Conservation (phyloP, 441 rosid genomes). For the Gossypium schwendimanii region DNA sequence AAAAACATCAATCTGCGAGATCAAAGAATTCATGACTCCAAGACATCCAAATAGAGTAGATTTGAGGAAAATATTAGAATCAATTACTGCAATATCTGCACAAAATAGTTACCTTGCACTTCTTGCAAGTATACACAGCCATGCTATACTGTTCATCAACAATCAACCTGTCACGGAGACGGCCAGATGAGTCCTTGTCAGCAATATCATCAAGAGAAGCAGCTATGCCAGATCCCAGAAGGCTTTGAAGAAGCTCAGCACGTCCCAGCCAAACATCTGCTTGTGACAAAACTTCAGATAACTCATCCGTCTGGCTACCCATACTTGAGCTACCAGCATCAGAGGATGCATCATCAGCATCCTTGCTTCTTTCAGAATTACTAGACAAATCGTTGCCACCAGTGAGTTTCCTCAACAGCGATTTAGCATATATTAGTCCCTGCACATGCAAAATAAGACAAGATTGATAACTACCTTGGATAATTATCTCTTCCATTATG, state of each 20-base stretch:
- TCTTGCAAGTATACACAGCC: constrained; percentile 97
- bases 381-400: constrained; percentile 53
- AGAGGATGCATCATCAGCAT: constrained; percentile 79
- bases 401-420: constrained; percentile 68
- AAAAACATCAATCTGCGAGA: constrained; percentile 79
- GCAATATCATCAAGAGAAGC: constrained; percentile 95
- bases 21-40: constrained; percentile 15
- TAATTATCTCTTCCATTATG: not conserved
- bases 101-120: constrained; percentile 78
- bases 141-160: constrained; percentile 91
- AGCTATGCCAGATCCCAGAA: constrained; percentile 93
- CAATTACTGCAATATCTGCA: constrained; percentile 16
- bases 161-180: constrained; percentile 79
- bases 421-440: constrained; percentile 86
- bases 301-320: constrained; percentile 79
- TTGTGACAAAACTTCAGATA: constrained; percentile 62
- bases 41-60: constrained; percentile 11
- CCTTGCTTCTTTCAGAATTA: constrained; percentile 67
- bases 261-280: constrained; percentile 85
- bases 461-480: constrained; percentile 5
- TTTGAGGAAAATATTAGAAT: constrained; percentile 10
- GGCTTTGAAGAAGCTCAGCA: constrained; percentile 97
- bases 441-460: constrained; percentile 29
- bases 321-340: constrained; percentile 94
- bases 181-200: constrained; percentile 77